Base-by-base conservation (phyloP, 2,329 filamentous ascomycete genomes). In the Fulvia fulva region DNA sequence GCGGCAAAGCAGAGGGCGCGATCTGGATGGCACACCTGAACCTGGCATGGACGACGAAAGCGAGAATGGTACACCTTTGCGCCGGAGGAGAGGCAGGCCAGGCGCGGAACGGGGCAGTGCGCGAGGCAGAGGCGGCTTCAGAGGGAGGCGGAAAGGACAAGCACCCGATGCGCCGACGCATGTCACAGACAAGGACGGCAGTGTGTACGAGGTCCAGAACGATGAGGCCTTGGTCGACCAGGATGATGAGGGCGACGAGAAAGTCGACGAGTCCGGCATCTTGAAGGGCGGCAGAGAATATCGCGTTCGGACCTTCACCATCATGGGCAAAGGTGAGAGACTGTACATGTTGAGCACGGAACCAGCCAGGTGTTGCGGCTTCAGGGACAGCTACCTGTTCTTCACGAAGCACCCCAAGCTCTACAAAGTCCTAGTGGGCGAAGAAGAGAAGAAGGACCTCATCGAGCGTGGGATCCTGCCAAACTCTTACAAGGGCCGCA, bases 311-410 rank as follows among this genome's bases (percentile, higher is more conserved):
- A 96, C 93, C 1, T 99, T 99, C 74, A 96, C 89, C 7, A 89
- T 99, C 63, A 82, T 86, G 19, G 91, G 90, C 55, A 86, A 92
- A 64, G 91, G 89, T 37, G 84, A 93, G 51, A 81, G 92, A 56
- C 85, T 96, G 11, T 99, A 99, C 83, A 99, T 99, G 94, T 78
- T 99, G 75, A 97, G 94, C 2, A 99, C 94, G 4, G 94, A 99
- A 72, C 95, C 94, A 5, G 94, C 94, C 23, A 89, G 94, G 64
- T 97, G 94, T 70, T 92, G 96, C 56, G 94, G 94, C 16, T 99
- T 99, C 81, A 84, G 94, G 66, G 94, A 99, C 80, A 97, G 92
- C 64, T 99, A 99, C 71, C 84, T 99, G 25, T 97, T 99, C 81
- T 99, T 99, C 80, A 95, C 94, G 63, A 99, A 97, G 77, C 94